Conservation (phyloP, 108 stramenopile species). For the Cyclotella baltica region DNA sequence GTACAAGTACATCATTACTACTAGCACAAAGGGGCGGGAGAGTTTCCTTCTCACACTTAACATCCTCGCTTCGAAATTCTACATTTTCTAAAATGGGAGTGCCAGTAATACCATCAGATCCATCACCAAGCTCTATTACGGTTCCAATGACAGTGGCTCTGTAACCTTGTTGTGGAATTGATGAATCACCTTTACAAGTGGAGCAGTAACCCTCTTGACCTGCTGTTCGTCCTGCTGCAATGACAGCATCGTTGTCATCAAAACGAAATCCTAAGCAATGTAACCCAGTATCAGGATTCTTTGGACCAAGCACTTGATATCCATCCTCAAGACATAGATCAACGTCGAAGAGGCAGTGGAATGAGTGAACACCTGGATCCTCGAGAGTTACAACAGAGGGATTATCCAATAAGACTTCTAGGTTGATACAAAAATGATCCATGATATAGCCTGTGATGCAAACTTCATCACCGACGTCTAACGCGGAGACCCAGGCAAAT, state of each 20-base stretch:
- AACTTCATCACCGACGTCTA: slow-evolving; percentile 45
- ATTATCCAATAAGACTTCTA: slow-evolving; percentile 45
- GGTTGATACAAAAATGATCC: slow-evolving; percentile 49
- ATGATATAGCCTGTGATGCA: slow-evolving; percentile 54
- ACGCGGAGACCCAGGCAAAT: too few species aligned
- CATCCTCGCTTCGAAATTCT: slow-evolving; percentile 11
- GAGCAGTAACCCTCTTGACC: slow-evolving; percentile 14
- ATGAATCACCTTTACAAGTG: slow-evolving; percentile 18
- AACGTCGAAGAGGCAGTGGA: slow-evolving; percentile 53
- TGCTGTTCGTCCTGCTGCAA: slow-evolving; percentile 18
- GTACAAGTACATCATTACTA: too few species aligned
- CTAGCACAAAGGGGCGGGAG: slow-evolving; percentile 2
- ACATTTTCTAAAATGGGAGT: slow-evolving; percentile 25
- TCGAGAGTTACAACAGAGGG: slow-evolving; percentile 20
- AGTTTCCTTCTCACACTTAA: not conserved
- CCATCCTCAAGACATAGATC: slow-evolving; percentile 22
- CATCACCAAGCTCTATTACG: slow-evolving; percentile 31
- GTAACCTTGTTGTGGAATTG: slow-evolving; percentile 16
- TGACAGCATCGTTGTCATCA: slow-evolving; percentile 18
- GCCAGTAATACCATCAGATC: slow-evolving; percentile 14
- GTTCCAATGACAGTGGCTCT: slow-evolving; percentile 35
- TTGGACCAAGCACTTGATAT: slow-evolving; percentile 35
- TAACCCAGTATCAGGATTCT: slow-evolving; percentile 12
- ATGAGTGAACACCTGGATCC: slow-evolving; percentile 45
- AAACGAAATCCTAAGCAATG: slow-evolving; percentile 36